A percentile compares a stretch with the other conserved stretches of the same genome.
These are phyloP conservation scores for Phlebiopsis gigantea DNA, from an alignment of 768 basidiomycete genomes.

Conservation along the genomic window DNA sequence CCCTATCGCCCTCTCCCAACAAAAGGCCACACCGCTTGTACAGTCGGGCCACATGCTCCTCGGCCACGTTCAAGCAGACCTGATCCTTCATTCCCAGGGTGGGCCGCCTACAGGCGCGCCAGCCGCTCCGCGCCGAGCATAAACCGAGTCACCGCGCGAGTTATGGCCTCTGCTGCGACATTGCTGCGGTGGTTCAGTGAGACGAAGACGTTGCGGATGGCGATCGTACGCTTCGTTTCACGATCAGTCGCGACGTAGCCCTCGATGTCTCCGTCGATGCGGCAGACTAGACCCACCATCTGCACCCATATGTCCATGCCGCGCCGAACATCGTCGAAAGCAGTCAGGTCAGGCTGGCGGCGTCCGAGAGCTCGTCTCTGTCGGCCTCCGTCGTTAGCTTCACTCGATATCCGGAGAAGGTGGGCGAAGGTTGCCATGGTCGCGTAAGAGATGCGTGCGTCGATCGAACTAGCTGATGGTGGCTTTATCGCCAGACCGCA, in stretches of 20 bases:
- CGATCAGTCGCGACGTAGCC: slow-evolving; percentile 15
- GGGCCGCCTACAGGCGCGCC: not conserved
- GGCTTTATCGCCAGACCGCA: too few relatives aligned
- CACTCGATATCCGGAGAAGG: not conserved
- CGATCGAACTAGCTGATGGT: too few relatives aligned
- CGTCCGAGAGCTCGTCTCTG: not conserved
- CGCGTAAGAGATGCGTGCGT: slow-evolving; percentile 4
- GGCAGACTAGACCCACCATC: slow-evolving; percentile 3
- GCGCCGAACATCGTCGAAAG: not conserved
- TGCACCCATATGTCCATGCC: not conserved
- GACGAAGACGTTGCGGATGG: slow-evolving; percentile 17
- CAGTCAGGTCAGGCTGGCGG: not conserved
- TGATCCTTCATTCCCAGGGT: not conserved
- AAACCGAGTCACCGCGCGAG: slow-evolving; percentile 14
- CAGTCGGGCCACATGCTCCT: not conserved
- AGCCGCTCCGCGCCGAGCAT: slow-evolving; percentile 15
- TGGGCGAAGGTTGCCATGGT: slow-evolving; percentile 8
- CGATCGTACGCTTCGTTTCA: slow-evolving; percentile 13
- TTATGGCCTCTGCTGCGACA: slow-evolving; percentile 16
- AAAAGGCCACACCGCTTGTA: slow-evolving; percentile 1
- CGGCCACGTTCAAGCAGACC: not conserved
- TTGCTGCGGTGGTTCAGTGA: slow-evolving; percentile 10
- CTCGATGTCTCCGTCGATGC: not conserved
- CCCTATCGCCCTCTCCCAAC: not conserved
- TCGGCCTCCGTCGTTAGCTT: not conserved